Evolutionary conservation across 2,329 filamentous ascomycete species (phyloP), one percentile per base, ranked within the genome.

Genomic region (Tolypocladium pustulatum): DNA sequence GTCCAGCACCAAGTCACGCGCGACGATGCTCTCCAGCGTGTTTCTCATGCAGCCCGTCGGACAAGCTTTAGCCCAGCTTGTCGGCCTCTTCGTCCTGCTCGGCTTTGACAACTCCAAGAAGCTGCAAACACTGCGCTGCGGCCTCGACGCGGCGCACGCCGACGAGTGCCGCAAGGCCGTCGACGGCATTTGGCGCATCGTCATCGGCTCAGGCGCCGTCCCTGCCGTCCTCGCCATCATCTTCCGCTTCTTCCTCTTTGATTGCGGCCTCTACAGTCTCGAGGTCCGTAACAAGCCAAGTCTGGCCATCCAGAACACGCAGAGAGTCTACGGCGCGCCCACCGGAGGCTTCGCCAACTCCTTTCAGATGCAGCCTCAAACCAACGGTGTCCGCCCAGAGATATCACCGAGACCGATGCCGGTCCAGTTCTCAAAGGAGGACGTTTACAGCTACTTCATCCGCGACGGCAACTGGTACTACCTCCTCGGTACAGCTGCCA

Each of bases 41-140:
- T 88, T 89, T 67, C 77, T 87, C 64, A 87, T 87, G 81, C 86
- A 89, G 63, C 84, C 86, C 1, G 72, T 88, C 10, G 86, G 86
- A 7, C 85, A 88, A 65, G 80, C 87, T 2, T 75, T 85, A 1
- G 85, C 85, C 17, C 85, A 86, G 61, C 69, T 86, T 6, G 81
- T 87, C 13, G 82, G 82, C 4, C 71, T 87, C 5, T 78, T 74
- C 70, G 78, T 81, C 12, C 67, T 81, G 13, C 70, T 81, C 3
- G 77, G 78, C 22, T 74, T 77, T 22, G 70, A 79, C 58, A 66
- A 70, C 61, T 72, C 68, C 20, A 73, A 75, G 54, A 67, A 74
- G 32, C 65, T 81, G 22, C 69, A 75, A 43, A 75, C 68, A 4
- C 73, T 76, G 72, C 75, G 76, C 55, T 81, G 79, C 61, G 79